Percentiles rank a stretch among this genome's conserved stretches.
phyloP scores from a whole-genome alignment of 441 rosid genomes.

The Cnidoscolus chayamansa region DNA sequence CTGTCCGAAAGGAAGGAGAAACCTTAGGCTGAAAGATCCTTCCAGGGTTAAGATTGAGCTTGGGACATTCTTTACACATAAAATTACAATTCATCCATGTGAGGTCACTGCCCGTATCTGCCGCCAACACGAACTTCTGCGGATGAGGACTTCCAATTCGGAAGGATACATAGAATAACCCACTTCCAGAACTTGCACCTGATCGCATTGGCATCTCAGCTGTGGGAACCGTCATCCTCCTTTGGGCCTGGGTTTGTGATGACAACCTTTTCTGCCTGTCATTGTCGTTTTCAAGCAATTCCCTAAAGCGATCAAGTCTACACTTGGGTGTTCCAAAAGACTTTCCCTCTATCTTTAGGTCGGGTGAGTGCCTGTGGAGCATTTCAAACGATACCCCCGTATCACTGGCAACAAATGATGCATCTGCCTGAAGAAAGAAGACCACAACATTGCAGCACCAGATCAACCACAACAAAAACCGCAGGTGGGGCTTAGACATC shows the following conservation, averaged over 20 bases:
- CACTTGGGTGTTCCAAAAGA: slow-evolving; percentile 19
- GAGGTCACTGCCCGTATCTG: slow-evolving; percentile 31
- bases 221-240: background rate
- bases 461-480: background rate
- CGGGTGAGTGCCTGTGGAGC: slow-evolving; percentile 31
- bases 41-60: slow-evolving; percentile 4
- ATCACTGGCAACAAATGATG: background rate
- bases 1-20: slow-evolving; percentile 26
- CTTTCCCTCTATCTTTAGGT: slow-evolving; percentile 2
- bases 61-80: slow-evolving; percentile 9
- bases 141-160: slow-evolving; percentile 31
- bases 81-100: slow-evolving; percentile 36
- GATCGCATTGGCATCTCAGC: slow-evolving; percentile 25
- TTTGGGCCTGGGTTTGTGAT: background rate
- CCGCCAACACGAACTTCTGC: slow-evolving; percentile 27
- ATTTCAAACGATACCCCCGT: slow-evolving; percentile 18
- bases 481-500: slow-evolving; percentile 13
- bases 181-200: slow-evolving; percentile 23
- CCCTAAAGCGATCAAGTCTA: slow-evolving; percentile 16
- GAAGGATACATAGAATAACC: slow-evolving; percentile 32
- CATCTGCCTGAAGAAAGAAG: background rate
- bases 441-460: background rate
- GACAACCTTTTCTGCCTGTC: slow-evolving; percentile 18
- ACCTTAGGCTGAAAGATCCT: slow-evolving; percentile 21
- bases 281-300: slow-evolving; percentile 21